Conservation (phyloP, 73 alveolate genomes). For the Tetrahymena borealis region DNA sequence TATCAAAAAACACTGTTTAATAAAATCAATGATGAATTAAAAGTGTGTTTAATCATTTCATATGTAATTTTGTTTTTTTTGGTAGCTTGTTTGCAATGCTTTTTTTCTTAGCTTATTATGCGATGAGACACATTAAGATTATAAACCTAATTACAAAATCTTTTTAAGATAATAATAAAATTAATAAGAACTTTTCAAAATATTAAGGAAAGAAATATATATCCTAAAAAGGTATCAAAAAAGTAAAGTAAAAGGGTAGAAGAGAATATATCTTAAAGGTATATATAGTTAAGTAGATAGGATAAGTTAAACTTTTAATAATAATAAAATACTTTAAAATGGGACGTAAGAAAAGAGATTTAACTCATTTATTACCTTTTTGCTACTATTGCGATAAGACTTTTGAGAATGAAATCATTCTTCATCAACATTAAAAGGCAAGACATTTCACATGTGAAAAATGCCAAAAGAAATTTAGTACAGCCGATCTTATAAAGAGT, state of each 20-base stretch:
- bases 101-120: too few relatives aligned
- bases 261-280: too few relatives aligned
- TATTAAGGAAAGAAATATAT: not conserved
- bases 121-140: slow-evolving; percentile 2
- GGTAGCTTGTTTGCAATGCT: not conserved
- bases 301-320: not conserved
- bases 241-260: too few relatives aligned
- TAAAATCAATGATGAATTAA: too few relatives aligned
- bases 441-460: slow-evolving; percentile 93
- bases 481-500: slow-evolving; percentile 90
- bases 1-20: too few relatives aligned
- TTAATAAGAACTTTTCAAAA: not conserved
- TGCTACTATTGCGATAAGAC: slow-evolving; percentile 98
- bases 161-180: not conserved
- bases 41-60: too few relatives aligned
- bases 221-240: too few relatives aligned
- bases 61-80: not conserved
- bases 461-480: slow-evolving; percentile 91
- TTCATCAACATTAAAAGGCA: slow-evolving; percentile 96
- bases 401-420: slow-evolving; percentile 85
- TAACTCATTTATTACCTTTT: slow-evolving; percentile 90
- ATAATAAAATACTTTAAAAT: slow-evolving; percentile 33
- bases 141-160: not conserved
- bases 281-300: not conserved
- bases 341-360: slow-evolving; percentile 96